These are phyloP conservation scores for Escallonia herrerae DNA, from an alignment of 129 eudicot genomes.

Conservation along the genomic window DNA sequence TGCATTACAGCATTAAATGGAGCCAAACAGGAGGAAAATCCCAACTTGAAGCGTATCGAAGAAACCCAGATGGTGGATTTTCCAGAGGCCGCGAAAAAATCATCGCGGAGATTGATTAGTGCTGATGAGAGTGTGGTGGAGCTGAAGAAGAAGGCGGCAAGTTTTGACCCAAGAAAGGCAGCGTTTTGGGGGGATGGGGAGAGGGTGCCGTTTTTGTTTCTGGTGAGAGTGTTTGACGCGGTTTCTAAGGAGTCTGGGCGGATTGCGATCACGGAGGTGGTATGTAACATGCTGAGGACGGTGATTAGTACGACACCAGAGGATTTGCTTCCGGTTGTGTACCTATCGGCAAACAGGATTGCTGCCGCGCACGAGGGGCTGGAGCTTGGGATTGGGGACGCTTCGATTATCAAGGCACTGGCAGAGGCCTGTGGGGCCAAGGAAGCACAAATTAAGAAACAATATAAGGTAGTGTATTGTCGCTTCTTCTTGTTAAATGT, in stretches of 20 bases:
- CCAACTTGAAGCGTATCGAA: slow-evolving; percentile 1
- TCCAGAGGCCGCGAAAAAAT: slow-evolving; percentile 18
- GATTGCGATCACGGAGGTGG: slow-evolving; percentile 72
- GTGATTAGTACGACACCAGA: slow-evolving; percentile 70
- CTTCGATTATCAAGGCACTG: slow-evolving; percentile 76
- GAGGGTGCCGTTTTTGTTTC: slow-evolving; percentile 78
- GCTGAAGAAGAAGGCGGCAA: slow-evolving; percentile 53
- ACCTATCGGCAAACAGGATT: slow-evolving; percentile 67
- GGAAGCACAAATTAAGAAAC: slow-evolving; percentile 59
- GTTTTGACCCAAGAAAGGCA: slow-evolving; percentile 56
- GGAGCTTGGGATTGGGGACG: slow-evolving; percentile 93
- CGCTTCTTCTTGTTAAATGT: too few species aligned
- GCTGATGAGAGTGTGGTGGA: slow-evolving; percentile 54
- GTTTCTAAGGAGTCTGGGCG: slow-evolving; percentile 69
- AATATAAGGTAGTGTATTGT: slow-evolving; percentile 41
- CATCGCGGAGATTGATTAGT: slow-evolving; percentile 16
- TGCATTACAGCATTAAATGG: slow-evolving; percentile 5
- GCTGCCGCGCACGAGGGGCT: slow-evolving; percentile 88
- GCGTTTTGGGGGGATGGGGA: slow-evolving; percentile 84
- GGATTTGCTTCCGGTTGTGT: slow-evolving; percentile 69
- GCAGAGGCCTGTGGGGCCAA: slow-evolving; percentile 92
- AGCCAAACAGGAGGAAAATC: slow-evolving; percentile 1
- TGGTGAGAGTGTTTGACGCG: slow-evolving; percentile 63
- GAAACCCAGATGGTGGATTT: slow-evolving; percentile 11
- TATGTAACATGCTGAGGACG: slow-evolving; percentile 83